Evolutionary conservation across 2,329 filamentous ascomycete species (phyloP).

Genomic region (Paecilomyces variotii): DNA sequence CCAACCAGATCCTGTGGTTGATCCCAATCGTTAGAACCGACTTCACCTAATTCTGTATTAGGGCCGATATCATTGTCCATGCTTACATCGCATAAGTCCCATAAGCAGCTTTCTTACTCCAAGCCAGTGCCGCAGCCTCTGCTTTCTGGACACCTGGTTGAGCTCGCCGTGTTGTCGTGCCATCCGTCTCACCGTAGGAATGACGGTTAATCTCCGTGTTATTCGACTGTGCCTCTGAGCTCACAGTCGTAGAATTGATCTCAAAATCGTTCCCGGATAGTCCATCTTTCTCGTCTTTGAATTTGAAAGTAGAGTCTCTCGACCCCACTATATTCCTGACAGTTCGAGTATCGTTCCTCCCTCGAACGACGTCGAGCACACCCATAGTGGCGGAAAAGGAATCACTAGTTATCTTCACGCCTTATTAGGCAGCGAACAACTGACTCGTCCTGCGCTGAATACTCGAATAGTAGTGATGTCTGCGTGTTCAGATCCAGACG

Average conservation of each 20-base stretch:
- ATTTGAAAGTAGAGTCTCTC: not conserved
- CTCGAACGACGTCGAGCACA: not conserved
- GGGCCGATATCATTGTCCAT: not conserved
- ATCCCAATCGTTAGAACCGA: not conserved
- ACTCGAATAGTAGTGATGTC: not conserved
- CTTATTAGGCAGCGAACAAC: not conserved
- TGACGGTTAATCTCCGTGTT: not conserved
- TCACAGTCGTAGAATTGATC: not conserved
- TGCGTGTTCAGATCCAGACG: not conserved
- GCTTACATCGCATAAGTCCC: slow-evolving; percentile 28
- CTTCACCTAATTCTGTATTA: not conserved
- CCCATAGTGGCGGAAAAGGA: not conserved
- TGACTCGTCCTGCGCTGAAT: not conserved
- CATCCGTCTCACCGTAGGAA: not conserved
- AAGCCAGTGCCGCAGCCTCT: slow-evolving; percentile 35
- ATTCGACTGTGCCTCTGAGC: not conserved
- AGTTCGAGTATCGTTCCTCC: not conserved
- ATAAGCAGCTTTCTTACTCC: slow-evolving; percentile 26
- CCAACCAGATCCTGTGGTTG: slow-evolving; percentile 24
- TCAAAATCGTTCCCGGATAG: not conserved
- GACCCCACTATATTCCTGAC: not conserved
- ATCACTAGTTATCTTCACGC: not conserved
- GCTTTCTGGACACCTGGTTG: slow-evolving; percentile 29
- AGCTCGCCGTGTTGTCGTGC: slow-evolving; percentile 7
- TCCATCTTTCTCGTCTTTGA: not conserved